Conservation (phyloP, 2,329 filamentous ascomycete species). For the Fusarium ramigenum region DNA sequence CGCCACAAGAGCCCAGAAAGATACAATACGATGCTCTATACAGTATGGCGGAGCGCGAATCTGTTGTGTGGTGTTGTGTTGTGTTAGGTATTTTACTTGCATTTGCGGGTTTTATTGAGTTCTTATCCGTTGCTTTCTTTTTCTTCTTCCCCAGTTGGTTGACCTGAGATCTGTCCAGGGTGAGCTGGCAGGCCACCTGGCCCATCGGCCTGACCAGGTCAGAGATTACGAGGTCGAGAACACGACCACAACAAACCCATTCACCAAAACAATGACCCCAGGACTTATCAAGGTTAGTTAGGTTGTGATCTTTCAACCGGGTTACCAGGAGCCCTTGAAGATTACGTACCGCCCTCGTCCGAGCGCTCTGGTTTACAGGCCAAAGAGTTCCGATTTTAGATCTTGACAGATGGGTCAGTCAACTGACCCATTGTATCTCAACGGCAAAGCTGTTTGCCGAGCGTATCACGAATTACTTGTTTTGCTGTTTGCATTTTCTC, state of each 20-base stretch:
- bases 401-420: constrained; percentile 23
- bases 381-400: constrained; percentile 17
- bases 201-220: constrained; percentile 13
- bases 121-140: not conserved
- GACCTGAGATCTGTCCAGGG: constrained; percentile 37
- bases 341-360: constrained; percentile 35
- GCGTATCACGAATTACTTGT: not conserved
- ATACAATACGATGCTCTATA: constrained; percentile 9
- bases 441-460: not conserved
- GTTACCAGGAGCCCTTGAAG: constrained; percentile 6
- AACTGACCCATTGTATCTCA: not conserved
- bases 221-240: constrained; percentile 33
- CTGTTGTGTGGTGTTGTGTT: not conserved
- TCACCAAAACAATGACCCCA: constrained; percentile 12
- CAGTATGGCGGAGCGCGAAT: constrained; percentile 11
- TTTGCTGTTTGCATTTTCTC: constrained; percentile 4
- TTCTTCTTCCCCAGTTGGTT: constrained; percentile 25
- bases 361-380: constrained; percentile 7
- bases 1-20: constrained; percentile 24
- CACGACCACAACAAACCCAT: constrained; percentile 24
- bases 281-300: not conserved
- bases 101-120: constrained; percentile 13
- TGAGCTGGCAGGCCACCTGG: constrained; percentile 14
- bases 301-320: constrained; percentile 15
- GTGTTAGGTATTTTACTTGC: constrained; percentile 1